phyloP scores from a whole-genome alignment of 169 alveolate species.

The Fabrea salina region DNA sequence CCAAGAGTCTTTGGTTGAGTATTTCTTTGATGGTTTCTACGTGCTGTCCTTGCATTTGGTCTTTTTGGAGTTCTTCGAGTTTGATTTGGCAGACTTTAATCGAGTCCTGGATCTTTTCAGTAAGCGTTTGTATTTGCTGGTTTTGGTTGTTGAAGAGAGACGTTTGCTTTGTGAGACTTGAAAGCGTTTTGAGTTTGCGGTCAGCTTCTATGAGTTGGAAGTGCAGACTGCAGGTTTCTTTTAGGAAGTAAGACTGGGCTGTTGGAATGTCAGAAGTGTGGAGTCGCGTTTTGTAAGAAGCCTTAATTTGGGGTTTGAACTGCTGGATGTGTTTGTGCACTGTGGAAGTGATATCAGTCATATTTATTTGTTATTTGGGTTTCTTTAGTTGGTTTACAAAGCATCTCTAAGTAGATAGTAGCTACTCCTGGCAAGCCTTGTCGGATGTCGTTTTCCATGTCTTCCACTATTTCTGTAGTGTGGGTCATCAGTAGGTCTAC shows the following conservation, averaged over 20 bases:
- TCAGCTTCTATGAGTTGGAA: background rate
- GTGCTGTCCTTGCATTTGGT: background rate
- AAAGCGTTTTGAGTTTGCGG: background rate
- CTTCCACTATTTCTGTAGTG: background rate
- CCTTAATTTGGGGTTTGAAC: background rate
- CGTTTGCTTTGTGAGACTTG: background rate
- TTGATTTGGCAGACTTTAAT: slow-evolving; percentile 12
- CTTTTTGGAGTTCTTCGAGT: slow-evolving; percentile 18
- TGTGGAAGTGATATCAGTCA: background rate
- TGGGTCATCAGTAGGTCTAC: background rate
- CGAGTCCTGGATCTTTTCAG: slow-evolving; percentile 5
- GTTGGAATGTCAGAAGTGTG: background rate
- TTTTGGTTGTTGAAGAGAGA: background rate
- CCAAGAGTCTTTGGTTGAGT: background rate
- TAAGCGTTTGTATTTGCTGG: background rate
- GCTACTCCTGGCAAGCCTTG: background rate
- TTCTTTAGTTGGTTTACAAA: too few relatives aligned
- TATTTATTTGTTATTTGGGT: too few relatives aligned
- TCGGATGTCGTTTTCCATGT: background rate
- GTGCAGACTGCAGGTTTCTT: background rate
- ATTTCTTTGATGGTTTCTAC: background rate
- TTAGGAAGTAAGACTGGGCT: background rate
- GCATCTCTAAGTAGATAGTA: background rate
- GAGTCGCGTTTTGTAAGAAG: background rate
- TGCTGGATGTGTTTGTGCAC: background rate